Percentiles rank a stretch among this genome's conserved stretches.
Conservation (phyloP, 257 asterid species). For the Salvia splendens region DNA sequence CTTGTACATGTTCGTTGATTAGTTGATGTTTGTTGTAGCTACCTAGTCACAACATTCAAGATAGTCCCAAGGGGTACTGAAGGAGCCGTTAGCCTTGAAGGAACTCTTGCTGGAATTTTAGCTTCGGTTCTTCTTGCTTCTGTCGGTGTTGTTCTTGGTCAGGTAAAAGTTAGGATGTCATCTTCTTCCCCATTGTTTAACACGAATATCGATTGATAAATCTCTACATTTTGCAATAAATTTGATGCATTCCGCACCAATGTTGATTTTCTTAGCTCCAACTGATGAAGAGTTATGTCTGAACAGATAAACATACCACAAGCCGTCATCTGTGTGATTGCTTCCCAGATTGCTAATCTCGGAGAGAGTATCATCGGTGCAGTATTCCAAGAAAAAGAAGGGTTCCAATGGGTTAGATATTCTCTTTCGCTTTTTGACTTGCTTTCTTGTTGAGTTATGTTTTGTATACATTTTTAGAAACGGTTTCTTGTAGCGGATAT, state of each 20-base stretch:
- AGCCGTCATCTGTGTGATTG: constrained; percentile 64
- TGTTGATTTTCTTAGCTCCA: background rate
- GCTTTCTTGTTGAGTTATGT: background rate
- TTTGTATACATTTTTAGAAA: background rate
- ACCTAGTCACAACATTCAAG: constrained; percentile 90
- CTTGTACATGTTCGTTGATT: constrained; percentile 11
- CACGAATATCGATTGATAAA: constrained; percentile 1
- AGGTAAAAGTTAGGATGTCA: constrained; percentile 45
- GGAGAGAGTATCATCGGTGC: constrained; percentile 98
- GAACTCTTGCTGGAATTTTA: constrained; percentile 80
- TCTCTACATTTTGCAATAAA: background rate
- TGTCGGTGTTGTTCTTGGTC: constrained; percentile 57
- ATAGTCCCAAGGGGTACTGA: constrained; percentile 95
- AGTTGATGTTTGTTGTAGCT: constrained; percentile 43
- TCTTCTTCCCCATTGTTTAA: background rate
- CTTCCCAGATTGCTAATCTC: constrained; percentile 95
- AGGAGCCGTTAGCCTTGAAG: constrained; percentile 96
- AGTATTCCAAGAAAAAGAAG: constrained; percentile 53
- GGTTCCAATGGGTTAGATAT: constrained; percentile 49
- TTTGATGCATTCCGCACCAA: background rate
- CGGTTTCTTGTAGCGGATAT: background rate
- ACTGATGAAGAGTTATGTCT: constrained; percentile 22
- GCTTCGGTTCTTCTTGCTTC: constrained; percentile 88
- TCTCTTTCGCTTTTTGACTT: constrained; percentile 7
- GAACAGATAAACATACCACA: constrained; percentile 60